These are phyloP conservation scores for Samsoniella hepiali DNA, from an alignment of 2,329 filamentous ascomycete species.

Conservation along the genomic window DNA sequence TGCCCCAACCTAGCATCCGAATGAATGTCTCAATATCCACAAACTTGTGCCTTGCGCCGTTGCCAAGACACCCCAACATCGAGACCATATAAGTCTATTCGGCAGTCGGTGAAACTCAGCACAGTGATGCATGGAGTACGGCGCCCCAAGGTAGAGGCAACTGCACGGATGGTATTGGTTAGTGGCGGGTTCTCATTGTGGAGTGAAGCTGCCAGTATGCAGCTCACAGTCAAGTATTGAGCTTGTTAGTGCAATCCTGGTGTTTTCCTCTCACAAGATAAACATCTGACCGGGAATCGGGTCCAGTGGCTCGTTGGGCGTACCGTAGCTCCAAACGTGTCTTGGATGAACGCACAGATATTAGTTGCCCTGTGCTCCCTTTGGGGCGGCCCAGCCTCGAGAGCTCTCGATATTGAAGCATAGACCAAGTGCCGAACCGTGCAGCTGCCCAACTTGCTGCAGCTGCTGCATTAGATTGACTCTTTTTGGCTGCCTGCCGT, in stretches of 20 bases:
- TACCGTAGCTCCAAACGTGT: background rate
- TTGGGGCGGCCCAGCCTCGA: background rate
- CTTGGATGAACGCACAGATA: background rate
- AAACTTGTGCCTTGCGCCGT: background rate
- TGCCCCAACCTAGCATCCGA: no score
- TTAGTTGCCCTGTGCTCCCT: background rate
- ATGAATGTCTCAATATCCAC: background rate
- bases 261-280: background rate
- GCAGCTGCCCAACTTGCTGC: background rate
- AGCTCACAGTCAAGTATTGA: background rate
- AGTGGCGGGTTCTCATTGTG: background rate
- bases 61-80: slow-evolving; percentile 2
- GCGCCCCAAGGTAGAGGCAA: background rate
- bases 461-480: background rate
- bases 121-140: background rate
- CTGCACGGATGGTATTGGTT: slow-evolving; percentile 6
- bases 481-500: background rate
- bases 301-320: background rate
- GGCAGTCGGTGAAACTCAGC: slow-evolving; percentile 1
- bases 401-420: background rate
- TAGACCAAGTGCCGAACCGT: background rate
- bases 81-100: background rate
- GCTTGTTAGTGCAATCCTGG: background rate
- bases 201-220: background rate
- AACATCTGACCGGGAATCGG: background rate